Base-by-base conservation (phyloP, 306 rosid genomes). In the Nissolia schottii region DNA sequence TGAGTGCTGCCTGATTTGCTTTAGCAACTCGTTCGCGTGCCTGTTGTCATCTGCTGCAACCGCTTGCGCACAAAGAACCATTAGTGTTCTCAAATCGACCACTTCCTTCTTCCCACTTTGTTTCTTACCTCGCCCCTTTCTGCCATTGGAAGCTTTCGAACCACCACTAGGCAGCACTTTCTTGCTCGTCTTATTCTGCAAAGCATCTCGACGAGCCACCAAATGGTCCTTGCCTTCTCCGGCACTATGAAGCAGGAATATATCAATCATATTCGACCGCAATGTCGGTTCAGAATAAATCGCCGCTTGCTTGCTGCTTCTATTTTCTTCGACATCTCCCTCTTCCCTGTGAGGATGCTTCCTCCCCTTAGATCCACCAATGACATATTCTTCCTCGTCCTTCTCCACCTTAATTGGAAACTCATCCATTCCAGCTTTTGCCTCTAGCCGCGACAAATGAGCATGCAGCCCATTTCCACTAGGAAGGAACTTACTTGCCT, bases 31-130 rank as follows among this genome's bases (percentile, higher is more conserved):
- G 5, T 79, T 79, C 7, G 96, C 96, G 1, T 73, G 85, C 80
- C 73, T 79, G 45, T 82, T 62, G 63, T 94, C 98, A 75, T 91
- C 97, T 50, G 98, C 97, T 46, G 98, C 97, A 77, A 91, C 96
- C 15, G 95, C 95, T 61, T 91, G 97, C 35, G 98, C 97, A 76
- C 96, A 92, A 75, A 79, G 82, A 74, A 94, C 74, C 46, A 87
- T 67, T 35, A 91, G 86, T 34, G 95, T 87, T 81, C 97, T 89
- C 84, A 94, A 85, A 84, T 94, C 97, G 55, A 94, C 84, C 74
- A 91, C 91, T 61, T 88, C 89, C 56, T 77, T 91, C 70, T 82
- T 93, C 54, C 78, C 85, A 22, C 54, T 82, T 55, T 79, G 92
- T 80, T 86, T 91, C 89, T 85, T 93, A 49, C 86, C 82, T 6